These are phyloP conservation scores for Ceratocystis ficicola DNA, from an alignment of 2,329 filamentous ascomycete species.

Conservation along the genomic window DNA sequence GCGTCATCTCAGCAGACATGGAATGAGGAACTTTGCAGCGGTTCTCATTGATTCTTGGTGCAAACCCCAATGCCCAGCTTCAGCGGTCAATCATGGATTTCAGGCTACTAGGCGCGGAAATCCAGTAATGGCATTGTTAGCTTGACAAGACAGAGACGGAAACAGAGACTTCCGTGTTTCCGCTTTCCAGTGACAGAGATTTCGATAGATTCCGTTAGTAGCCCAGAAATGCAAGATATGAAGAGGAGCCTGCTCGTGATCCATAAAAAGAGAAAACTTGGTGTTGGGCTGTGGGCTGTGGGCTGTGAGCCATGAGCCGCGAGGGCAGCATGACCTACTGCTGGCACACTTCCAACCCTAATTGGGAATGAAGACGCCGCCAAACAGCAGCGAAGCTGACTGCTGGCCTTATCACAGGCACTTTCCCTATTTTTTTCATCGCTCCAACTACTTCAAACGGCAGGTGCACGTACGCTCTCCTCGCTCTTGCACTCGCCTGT, in stretches of 20 bases:
- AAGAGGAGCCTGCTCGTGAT: not conserved
- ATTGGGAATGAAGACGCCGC: not conserved
- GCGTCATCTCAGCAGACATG: not conserved
- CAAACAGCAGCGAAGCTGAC: not conserved
- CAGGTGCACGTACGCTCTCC: not conserved
- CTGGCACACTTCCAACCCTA: not conserved
- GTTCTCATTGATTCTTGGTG: conserved; percentile 1
- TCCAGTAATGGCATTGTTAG: not conserved
- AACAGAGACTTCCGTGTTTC: not conserved
- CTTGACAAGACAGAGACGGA: not conserved
- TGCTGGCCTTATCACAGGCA: not conserved
- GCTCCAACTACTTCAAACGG: not conserved
- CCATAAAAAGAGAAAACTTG: not conserved
- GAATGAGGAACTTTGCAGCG: conserved; percentile 6
- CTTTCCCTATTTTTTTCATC: not conserved
- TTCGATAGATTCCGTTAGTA: not conserved
- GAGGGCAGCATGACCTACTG: not conserved
- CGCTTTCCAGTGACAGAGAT: not conserved
- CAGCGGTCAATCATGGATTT: not conserved
- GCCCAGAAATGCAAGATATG: not conserved
- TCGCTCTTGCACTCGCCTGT: not conserved
- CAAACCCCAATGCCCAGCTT: not conserved
- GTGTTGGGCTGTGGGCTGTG: no score
- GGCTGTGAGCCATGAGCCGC: not conserved
- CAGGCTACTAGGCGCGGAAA: not conserved